These are phyloP conservation scores for Coniosporium apollinis DNA, from an alignment of 495 filamentous ascomycete genomes.

Conservation along the genomic window DNA sequence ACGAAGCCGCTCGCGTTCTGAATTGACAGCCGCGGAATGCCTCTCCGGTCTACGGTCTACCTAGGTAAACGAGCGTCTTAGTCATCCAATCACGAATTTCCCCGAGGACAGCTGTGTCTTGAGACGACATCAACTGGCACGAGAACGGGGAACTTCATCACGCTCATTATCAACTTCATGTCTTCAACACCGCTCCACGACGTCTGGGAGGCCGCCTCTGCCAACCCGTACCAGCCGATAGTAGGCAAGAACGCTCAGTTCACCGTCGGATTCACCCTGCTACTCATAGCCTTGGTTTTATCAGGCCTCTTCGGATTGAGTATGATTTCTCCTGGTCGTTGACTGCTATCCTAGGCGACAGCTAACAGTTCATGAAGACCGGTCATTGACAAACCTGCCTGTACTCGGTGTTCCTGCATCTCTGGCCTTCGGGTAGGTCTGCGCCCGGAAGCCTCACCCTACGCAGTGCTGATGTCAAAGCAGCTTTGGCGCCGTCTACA, in stretches of 20 bases:
- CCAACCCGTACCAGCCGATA: constrained; percentile 64
- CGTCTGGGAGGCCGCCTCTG: constrained; percentile 75
- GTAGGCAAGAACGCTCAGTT: constrained; percentile 76
- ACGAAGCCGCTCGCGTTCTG: no score
- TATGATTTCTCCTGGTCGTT: constrained; percentile 36
- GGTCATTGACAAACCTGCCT: constrained; percentile 60
- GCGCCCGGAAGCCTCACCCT: background rate
- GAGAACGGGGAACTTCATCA: no score
- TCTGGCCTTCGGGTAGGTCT: constrained; percentile 67
- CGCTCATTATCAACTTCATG: no score
- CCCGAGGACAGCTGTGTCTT: no score
- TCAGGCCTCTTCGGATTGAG: constrained; percentile 67
- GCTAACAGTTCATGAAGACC: constrained; percentile 61
- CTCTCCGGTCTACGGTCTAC: no score
- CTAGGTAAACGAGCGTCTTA: no score
- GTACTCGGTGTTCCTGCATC: constrained; percentile 78
- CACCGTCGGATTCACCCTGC: constrained; percentile 59
- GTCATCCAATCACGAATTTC: no score
- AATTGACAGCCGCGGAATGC: no score
- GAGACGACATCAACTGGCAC: no score
- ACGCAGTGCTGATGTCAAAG: constrained; percentile 5
- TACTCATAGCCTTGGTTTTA: constrained; percentile 45
- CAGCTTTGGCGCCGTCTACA: constrained; percentile 90
- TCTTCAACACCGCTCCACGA: constrained; percentile 55
- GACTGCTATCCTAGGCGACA: no score